phyloP scores from a whole-genome alignment of 352 stramenopile species.

The Pythium myriotylum region DNA sequence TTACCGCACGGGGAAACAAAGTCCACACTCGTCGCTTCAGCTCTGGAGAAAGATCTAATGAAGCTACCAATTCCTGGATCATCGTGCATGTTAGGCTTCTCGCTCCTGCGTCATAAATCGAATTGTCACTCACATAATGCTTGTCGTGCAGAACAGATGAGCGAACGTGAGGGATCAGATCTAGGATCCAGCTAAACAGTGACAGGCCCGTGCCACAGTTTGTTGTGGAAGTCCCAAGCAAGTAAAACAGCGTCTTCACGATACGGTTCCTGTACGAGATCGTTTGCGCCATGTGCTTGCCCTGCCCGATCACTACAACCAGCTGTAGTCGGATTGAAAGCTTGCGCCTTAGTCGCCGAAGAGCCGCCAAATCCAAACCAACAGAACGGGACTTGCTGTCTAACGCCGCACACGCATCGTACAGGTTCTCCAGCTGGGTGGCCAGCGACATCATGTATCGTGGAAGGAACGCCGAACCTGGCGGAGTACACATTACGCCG shows the following conservation, averaged over 20 bases:
- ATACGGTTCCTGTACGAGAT: constrained; percentile 87
- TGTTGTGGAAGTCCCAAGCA: constrained; percentile 71
- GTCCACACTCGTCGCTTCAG: constrained; percentile 73
- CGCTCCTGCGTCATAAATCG: constrained; percentile 1
- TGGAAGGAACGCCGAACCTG: constrained; percentile 71
- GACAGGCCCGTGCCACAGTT: constrained; percentile 60
- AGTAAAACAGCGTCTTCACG: constrained; percentile 77
- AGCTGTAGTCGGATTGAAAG: constrained; percentile 78
- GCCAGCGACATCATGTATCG: constrained; percentile 90
- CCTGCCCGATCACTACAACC: constrained; percentile 68
- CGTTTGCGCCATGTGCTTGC: constrained; percentile 76
- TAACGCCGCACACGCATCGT: constrained; percentile 58
- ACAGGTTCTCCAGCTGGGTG: constrained; percentile 72
- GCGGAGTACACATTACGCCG: constrained; percentile 72
- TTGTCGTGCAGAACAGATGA: constrained; percentile 73
- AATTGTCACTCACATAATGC: constrained; percentile 64
- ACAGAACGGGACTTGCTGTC: constrained; percentile 31
- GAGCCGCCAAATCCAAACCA: constrained; percentile 29
- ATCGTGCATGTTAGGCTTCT: constrained; percentile 17
- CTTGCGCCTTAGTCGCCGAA: constrained; percentile 70
- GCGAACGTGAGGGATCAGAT: constrained; percentile 80
- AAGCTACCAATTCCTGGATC: constrained; percentile 69
- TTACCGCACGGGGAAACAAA: constrained; percentile 60
- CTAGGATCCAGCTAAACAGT: constrained; percentile 87
- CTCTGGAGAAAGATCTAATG: constrained; percentile 52